Base-by-base conservation (phyloP, 768 basidiomycete species). In the Mycena maculata region DNA sequence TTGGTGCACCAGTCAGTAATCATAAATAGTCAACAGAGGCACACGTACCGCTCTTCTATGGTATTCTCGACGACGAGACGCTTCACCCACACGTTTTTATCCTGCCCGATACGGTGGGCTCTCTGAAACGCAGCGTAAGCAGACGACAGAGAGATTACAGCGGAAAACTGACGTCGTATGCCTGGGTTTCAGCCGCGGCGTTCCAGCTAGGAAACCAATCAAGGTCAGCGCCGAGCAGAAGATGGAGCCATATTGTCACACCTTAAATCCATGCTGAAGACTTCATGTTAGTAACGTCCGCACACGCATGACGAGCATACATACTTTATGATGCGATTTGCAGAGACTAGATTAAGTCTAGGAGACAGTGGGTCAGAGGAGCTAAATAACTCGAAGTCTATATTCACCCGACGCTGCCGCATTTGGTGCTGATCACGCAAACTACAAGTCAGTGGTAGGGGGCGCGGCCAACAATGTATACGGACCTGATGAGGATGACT, bases 241-340 rank as follows among this genome's bases (percentile, higher is more conserved):
- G 1, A 22, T 23, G 12, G 23, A 16, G 7, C 18, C 7, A 11
- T 15, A 16, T 22, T 23, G 20, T n/a, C 6, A 36, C 55, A 67
- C 28, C 88, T 88, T 20, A 92, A 79, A 73, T 92, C 91, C 83
- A 92, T 84, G 75, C 89, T 91, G 60, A 44, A 25, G 54, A 33
- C 22, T 31, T 31, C 18, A 55, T n/a, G 59, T 33, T 10, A 48
- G 42, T 28, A 20, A 27, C 50, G 22, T 20, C 13, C 15, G 27
- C 11, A 23, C 23, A 28, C 22, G 44, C 54, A 18, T 36, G 15
- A 31, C 9, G 10, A 22, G 49, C 54, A 45, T 33, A 74, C 85
- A 50, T 71, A 91, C 89, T 90, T 90, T 69, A 92, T 82, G 31
- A 92, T 87, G 7, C 90, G 87, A 72, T 91, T 92, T 0, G 91